These are phyloP conservation scores for Senecio squalidus DNA, from an alignment of 140 eudicot genomes.

Conservation along the genomic window DNA sequence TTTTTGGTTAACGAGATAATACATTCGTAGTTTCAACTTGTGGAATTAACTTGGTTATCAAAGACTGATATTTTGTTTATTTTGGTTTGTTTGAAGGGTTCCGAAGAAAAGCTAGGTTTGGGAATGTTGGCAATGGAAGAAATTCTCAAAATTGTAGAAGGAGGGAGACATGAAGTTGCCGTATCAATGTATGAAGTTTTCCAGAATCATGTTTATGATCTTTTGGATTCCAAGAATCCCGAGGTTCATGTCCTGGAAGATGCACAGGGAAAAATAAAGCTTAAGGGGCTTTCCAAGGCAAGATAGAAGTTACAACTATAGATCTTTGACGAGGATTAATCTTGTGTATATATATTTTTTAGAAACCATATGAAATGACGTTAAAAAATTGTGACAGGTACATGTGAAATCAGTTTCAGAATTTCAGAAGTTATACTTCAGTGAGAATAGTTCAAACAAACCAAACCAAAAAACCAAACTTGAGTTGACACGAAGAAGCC, in stretches of 20 bases:
- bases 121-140: slow-evolving; percentile 49
- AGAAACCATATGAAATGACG: neutral
- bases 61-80: neutral
- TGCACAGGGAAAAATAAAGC: slow-evolving; percentile 59
- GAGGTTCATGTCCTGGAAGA: slow-evolving; percentile 73
- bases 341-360: neutral
- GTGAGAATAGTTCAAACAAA: slow-evolving; percentile 17
- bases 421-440: slow-evolving; percentile 41
- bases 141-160: slow-evolving; percentile 46
- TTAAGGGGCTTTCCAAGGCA: slow-evolving; percentile 85
- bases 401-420: slow-evolving; percentile 49
- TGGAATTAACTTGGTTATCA: neutral
- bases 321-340: neutral
- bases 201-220: slow-evolving; percentile 66
- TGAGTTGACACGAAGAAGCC: slow-evolving; percentile 57
- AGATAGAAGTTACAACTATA: slow-evolving; percentile 11
- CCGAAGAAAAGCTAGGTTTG: slow-evolving; percentile 57
- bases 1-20: neutral
- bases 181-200: slow-evolving; percentile 69
- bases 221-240: slow-evolving; percentile 47
- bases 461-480: slow-evolving; percentile 32
- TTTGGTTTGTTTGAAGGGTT: slow-evolving; percentile 43
- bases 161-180: slow-evolving; percentile 32
- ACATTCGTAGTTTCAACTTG: neutral
- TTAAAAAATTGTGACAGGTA: slow-evolving; percentile 39